These are phyloP conservation scores for Fistulinella staudtii DNA, from an alignment of 1,284 basidiomycete genomes.

Conservation along the genomic window DNA sequence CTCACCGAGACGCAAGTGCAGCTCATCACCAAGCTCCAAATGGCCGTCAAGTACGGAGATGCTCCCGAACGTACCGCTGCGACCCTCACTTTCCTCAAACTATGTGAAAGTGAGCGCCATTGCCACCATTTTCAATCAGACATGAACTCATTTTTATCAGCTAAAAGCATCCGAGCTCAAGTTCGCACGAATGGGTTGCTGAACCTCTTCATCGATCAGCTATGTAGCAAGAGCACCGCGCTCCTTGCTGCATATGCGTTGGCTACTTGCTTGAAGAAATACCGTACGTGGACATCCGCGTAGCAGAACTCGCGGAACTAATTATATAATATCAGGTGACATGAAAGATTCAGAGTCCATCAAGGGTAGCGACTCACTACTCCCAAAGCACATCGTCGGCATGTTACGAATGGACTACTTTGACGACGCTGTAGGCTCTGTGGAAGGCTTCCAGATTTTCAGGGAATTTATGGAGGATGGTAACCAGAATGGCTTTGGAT, in stretches of 20 bases:
- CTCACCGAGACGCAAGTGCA: constrained; percentile 2
- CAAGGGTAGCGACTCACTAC: background rate
- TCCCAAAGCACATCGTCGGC: constrained; percentile 18
- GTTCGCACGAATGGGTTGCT: constrained; percentile 1
- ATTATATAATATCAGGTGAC: too few species aligned
- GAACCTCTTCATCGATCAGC: constrained; percentile 6
- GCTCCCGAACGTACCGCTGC: constrained; percentile 13
- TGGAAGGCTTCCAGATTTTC: constrained; percentile 30
- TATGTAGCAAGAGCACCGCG: constrained; percentile 6
- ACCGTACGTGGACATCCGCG: constrained; percentile 6
- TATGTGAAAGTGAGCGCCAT: constrained; percentile 11
- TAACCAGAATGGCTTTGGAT: background rate
- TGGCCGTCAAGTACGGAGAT: constrained; percentile 1
- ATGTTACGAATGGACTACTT: constrained; percentile 27
- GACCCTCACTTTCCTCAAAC: constrained; percentile 19
- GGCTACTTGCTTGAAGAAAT: constrained; percentile 13
- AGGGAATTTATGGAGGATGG: constrained; percentile 21
- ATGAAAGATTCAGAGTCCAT: constrained; percentile 13
- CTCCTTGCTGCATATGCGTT: constrained; percentile 12
- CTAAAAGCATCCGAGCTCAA: background rate
- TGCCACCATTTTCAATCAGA: background rate
- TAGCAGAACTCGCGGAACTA: accelerated
- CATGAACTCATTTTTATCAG: constrained; percentile 4
- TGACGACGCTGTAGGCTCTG: constrained; percentile 24
- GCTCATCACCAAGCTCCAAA: constrained; percentile 12